These are phyloP conservation scores for Themeda triandra DNA, from an alignment of 176 grass and related monocot genomes.

Conservation along the genomic window DNA sequence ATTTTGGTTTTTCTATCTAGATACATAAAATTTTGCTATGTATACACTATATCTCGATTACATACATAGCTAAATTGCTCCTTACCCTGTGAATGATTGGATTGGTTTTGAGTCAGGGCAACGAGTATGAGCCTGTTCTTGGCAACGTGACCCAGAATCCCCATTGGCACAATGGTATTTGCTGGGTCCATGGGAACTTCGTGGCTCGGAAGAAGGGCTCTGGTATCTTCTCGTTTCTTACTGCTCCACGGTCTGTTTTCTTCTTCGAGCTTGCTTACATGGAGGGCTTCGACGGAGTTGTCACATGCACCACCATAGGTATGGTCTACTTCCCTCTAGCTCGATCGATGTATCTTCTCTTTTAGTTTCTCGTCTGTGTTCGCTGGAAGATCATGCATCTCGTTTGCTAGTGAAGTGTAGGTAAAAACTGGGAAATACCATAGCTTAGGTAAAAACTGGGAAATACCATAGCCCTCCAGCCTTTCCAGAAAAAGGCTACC, in stretches of 20 bases:
- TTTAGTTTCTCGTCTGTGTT: no score
- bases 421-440: no score
- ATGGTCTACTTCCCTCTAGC: neutral
- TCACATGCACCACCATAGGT: neutral
- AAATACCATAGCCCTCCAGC: no score
- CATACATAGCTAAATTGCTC: neutral
- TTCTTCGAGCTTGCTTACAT: neutral
- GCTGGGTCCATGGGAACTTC: neutral
- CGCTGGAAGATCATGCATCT: no score
- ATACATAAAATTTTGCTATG: no score
- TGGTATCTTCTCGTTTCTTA: neutral
- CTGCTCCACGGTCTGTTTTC: neutral
- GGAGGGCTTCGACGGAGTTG: neutral
- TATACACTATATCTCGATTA: no score
- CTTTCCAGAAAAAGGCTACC: no score
- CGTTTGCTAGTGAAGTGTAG: no score
- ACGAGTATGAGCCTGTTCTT: neutral
- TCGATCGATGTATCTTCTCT: neutral
- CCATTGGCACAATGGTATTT: neutral
- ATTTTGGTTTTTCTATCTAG: no score
- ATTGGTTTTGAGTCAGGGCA: no score
- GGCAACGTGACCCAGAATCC: neutral
- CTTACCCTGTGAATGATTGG: neutral
- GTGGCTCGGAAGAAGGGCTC: neutral
- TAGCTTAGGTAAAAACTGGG: no score